These are phyloP conservation scores for Neophaeococcomyces aloes DNA, from an alignment of 2,329 filamentous ascomycete genomes.

Conservation along the genomic window DNA sequence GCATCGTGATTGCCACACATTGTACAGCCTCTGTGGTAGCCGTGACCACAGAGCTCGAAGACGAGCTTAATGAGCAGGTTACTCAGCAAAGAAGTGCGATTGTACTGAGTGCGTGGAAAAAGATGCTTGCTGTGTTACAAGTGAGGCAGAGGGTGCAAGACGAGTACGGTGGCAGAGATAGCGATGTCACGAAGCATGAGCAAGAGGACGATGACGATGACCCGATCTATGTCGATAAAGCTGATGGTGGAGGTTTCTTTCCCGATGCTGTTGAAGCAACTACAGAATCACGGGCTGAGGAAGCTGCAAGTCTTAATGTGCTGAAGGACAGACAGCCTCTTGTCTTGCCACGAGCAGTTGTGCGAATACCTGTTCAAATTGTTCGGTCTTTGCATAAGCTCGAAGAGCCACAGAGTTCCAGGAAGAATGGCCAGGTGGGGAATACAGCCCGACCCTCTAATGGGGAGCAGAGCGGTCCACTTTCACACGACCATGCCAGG, in stretches of 20 bases:
- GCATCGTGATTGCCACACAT: slow-evolving; percentile 64
- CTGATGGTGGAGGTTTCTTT: slow-evolving; percentile 32
- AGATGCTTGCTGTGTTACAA: slow-evolving; percentile 50
- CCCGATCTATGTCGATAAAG: slow-evolving; percentile 24
- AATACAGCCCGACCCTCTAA: neutral
- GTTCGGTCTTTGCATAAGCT: slow-evolving; percentile 15
- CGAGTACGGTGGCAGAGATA: slow-evolving; percentile 33
- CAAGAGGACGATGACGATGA: slow-evolving; percentile 25
- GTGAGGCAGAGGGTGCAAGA: slow-evolving; percentile 61
- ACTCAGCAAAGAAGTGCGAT: slow-evolving; percentile 43
- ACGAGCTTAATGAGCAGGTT: slow-evolving; percentile 54
- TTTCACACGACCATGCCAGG: neutral
- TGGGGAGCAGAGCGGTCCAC: neutral
- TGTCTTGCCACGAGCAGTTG: slow-evolving; percentile 13
- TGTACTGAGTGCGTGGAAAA: slow-evolving; percentile 48
- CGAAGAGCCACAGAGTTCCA: slow-evolving; percentile 3
- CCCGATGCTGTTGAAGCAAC: slow-evolving; percentile 23
- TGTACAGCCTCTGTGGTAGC: slow-evolving; percentile 60
- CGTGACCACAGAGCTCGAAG: slow-evolving; percentile 56
- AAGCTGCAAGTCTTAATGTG: neutral
- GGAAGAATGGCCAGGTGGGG: neutral
- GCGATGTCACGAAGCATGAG: slow-evolving; percentile 20
- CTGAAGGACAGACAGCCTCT: slow-evolving; percentile 3
- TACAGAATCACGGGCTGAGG: slow-evolving; percentile 1
- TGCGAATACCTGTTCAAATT: slow-evolving; percentile 15